Evolutionary conservation across 2,329 filamentous ascomycete genomes (phyloP), one percentile per base, ranked within the genome.

Genomic region (Sclerotinia glacialis): DNA sequence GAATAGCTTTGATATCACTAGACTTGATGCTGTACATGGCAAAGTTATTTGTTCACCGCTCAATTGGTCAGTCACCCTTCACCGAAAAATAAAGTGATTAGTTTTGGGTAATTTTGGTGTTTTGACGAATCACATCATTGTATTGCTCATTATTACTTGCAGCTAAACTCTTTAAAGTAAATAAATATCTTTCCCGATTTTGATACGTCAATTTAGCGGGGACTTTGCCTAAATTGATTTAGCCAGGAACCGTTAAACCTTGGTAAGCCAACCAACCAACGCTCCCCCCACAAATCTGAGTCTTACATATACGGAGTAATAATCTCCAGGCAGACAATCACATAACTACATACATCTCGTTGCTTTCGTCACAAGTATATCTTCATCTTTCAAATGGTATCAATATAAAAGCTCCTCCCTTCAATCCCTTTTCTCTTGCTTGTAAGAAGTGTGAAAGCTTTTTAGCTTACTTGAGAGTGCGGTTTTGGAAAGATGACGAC

Each of bases 61-160:
- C 26, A 1, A 46, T 59, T 47, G 47, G 56, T 42, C 26, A 23
- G 56, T 42, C 26, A 23, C 42, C 46, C 40, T 44, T 58, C 55
- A 58, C 55, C 55, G 55, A 21, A 6, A 21, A 28, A 7, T 9
- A 28, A 4, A 28, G 31, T 44, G n/a, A n/a, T 5, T 42, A 42
- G 8, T 9, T 59, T 47, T 46, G 28, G 26, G 56, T 11, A 5
- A n/a, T 31, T 58, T 31, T 3, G 1, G 40, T 1, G 44, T 18
- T 31, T 46, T 14, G 23, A 28, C 55, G 26, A 58, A 58, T 58
- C 40, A 58, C 21, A 21, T n/a, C 16, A 58, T 58, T 1, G 18
- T 12, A 14, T 6, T n/a, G 0, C 5, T n/a, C 44, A 1, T 16
- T 6, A 2, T 23, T 4, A 3, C 3, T 16, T 0, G 2, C 2